Evolutionary conservation across 2,329 filamentous ascomycete genomes (phyloP).

Genomic region (Arachnomyces sp.): DNA sequence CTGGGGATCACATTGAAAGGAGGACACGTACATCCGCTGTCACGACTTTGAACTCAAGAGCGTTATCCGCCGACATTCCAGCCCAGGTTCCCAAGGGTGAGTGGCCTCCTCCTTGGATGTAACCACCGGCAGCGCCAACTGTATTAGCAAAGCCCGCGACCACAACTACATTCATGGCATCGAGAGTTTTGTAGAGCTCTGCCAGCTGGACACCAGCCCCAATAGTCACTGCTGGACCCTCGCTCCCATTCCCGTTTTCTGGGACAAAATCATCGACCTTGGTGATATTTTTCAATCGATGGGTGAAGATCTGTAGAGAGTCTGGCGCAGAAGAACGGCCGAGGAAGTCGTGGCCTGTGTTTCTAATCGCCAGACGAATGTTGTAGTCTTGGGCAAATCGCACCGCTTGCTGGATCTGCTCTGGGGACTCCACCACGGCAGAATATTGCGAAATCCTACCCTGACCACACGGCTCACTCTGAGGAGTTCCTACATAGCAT

Average conservation of each 20-base stretch:
- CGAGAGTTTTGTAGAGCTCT: no score
- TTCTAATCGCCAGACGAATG: conserved; percentile 9
- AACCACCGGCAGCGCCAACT: no score
- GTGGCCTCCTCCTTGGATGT: conserved; percentile 52
- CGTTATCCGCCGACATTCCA: conserved; percentile 55
- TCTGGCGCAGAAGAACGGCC: conserved; percentile 23
- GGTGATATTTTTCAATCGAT: conserved; percentile 8
- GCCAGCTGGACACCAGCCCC: conserved; percentile 5
- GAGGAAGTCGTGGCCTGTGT: conserved; percentile 9
- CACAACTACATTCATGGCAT: no score
- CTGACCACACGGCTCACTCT: conserved; percentile 22
- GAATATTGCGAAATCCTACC: conserved; percentile 33
- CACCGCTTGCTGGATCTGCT: conserved; percentile 32
- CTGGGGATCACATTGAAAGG: conserved; percentile 39
- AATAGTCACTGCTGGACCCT: conserved; percentile 6
- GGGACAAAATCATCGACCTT: conserved; percentile 17
- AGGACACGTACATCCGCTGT: conserved; percentile 42
- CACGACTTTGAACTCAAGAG: conserved; percentile 51
- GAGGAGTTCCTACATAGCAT: conserved; percentile 27
- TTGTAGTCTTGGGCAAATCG: conserved; percentile 8
- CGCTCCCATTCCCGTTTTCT: background rate
- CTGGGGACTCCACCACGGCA: conserved; percentile 22
- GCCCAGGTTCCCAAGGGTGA: conserved; percentile 40
- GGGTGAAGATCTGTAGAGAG: conserved; percentile 29
- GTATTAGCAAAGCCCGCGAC: no score